Base-by-base conservation (phyloP, 495 filamentous ascomycete genomes). In the Aspergillus ostianus region DNA sequence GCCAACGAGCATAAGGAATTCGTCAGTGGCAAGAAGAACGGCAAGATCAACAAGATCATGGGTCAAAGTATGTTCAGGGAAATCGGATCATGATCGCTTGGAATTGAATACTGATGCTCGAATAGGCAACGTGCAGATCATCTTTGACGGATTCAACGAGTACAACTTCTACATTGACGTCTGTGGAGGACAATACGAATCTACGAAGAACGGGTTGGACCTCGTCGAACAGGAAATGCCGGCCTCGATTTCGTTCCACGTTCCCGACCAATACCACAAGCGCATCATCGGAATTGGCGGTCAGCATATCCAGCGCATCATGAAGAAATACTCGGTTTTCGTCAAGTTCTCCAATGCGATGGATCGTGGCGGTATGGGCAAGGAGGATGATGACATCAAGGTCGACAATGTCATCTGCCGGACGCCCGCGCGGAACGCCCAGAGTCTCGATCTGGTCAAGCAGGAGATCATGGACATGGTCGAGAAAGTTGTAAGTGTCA, bases 21-120 rank as follows among this genome's bases (percentile, higher is more conserved):
- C 69, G 94, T 98, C 48, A 95, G 92, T 61, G 94, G 94, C 50
- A 99, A 99, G 79, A 99, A 98, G 82, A 98, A 98, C 66, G 94
- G 94, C 76, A 99, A 99, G 80, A 98, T 99, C 73, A 99, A 99
- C 82, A 99, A 99, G 84, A 99, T 99, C 70, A 98, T 99, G 95
- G 92, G 92, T 15, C 92, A 97, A 72, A 94, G 91, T 87, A 80
- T 62, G 82, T 70, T 44, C 15, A 20, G 12, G 6, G 29, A 23
- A 17, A 17, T 29, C 18, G 7, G 46, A 15, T 6, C 45, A 26
- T 20, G 12, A 12, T 36, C 51, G 2, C 6, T 41, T 41, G 10
- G 36, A 41, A 13, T 41, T 15, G 12, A 41, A 15, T 41, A 12
- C 36, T 41, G 13, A 18, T 48, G 51, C 61, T 5, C n/a, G 18